A percentile compares a stretch with the other conserved stretches of the same genome.
These are phyloP conservation scores for Noccaea bulbosa DNA, from an alignment of 345 rosid genomes.

Conservation along the genomic window DNA sequence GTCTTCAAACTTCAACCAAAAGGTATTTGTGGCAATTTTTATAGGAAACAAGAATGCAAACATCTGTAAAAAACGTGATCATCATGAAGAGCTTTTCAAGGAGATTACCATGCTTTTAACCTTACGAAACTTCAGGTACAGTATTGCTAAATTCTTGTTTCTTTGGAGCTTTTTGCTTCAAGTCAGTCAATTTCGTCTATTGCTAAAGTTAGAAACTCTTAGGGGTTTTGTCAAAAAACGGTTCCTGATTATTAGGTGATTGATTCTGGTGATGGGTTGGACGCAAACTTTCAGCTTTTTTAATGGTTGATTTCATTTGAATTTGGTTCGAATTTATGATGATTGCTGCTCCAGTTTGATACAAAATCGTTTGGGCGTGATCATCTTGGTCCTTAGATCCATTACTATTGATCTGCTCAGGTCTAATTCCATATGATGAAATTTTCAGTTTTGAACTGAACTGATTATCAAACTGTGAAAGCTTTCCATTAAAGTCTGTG, in stretches of 20 bases:
- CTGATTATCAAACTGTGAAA: background rate
- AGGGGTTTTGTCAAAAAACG: too few species aligned
- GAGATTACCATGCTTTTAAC: too few species aligned
- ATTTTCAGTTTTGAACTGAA: background rate
- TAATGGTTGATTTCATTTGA: background rate
- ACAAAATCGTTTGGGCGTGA: background rate
- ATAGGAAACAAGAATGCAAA: too few species aligned
- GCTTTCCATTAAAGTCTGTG: background rate
- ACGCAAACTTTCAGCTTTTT: slow-evolving; percentile 6
- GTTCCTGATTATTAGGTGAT: slow-evolving; percentile 1
- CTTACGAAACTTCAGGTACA: too few species aligned
- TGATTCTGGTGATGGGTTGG: slow-evolving; percentile 10
- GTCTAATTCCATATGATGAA: too few species aligned
- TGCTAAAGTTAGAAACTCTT: slow-evolving; percentile 37
- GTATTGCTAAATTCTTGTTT: too few species aligned
- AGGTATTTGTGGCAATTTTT: too few species aligned
- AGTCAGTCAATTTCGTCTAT: background rate
- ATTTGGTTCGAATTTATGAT: too few species aligned
- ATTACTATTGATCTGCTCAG: slow-evolving; percentile 4
- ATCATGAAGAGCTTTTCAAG: too few species aligned
- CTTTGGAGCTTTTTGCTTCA: background rate
- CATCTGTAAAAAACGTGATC: too few species aligned
- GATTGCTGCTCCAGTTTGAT: too few species aligned
- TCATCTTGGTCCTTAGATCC: slow-evolving; percentile 24
- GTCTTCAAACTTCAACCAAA: too few species aligned